phyloP scores from a whole-genome alignment of 345 rosid genomes.

The Ceriops decandra region DNA sequence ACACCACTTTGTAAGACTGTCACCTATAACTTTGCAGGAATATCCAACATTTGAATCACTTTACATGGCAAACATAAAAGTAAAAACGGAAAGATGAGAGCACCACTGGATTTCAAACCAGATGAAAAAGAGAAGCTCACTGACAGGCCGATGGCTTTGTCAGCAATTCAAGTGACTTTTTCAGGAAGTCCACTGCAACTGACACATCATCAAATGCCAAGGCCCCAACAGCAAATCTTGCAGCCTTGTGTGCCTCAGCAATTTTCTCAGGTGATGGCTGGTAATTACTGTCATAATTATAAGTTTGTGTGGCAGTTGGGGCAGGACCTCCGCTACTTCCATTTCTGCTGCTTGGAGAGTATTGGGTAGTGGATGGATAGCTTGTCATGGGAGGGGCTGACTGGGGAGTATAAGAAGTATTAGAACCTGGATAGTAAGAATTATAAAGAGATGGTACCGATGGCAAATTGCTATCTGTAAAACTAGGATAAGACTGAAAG shows the following conservation, averaged over 20 bases:
- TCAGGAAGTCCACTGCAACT: conserved; percentile 73
- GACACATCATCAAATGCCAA: conserved; percentile 92
- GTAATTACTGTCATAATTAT: conserved; percentile 74
- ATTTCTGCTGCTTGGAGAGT: conserved; percentile 46
- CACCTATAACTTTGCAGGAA: too few species aligned
- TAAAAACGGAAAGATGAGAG: not conserved
- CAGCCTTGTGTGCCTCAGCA: conserved; percentile 93
- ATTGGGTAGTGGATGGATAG: conserved; percentile 47
- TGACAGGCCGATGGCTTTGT: conserved; percentile 60
- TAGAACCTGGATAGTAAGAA: conserved; percentile 66
- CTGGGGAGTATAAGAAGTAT: conserved; percentile 49
- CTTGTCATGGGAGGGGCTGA: conserved; percentile 55
- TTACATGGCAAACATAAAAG: too few species aligned
- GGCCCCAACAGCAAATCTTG: conserved; percentile 95
- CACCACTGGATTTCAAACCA: not conserved
- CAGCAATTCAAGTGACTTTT: conserved; percentile 80
- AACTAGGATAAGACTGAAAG: conserved; percentile 90
- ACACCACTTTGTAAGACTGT: too few species aligned
- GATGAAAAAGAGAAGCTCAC: conserved; percentile 13
- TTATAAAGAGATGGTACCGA: conserved; percentile 57
- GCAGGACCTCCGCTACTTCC: conserved; percentile 42
- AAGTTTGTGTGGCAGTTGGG: conserved; percentile 39
- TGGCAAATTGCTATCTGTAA: conserved; percentile 73
- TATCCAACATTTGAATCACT: too few species aligned
- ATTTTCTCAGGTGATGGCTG: conserved; percentile 87